Conservation (phyloP, 1,139 yeast species). For the Nakaseomyces sp. region DNA sequence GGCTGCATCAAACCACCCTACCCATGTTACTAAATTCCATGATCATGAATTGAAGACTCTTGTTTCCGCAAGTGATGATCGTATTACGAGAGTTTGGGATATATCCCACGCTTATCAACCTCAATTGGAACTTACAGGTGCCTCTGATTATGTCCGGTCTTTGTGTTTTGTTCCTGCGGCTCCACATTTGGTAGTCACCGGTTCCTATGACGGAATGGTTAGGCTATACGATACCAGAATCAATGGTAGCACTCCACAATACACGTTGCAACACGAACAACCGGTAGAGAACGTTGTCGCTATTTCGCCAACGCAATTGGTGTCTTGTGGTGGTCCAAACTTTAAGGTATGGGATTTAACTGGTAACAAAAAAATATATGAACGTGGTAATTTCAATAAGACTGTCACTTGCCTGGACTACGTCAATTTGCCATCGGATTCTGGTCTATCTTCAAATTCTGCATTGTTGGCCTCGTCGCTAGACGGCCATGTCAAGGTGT, state of each 20-base stretch:
- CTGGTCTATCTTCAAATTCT: constrained; percentile 46
- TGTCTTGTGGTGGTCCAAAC: constrained; percentile 79
- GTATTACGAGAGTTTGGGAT: constrained; percentile 80
- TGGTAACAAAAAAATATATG: constrained; percentile 41
- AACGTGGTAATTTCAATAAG: constrained; percentile 66
- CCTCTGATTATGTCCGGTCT: constrained; percentile 81
- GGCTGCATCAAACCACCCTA: constrained; percentile 75
- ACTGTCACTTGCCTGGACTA: constrained; percentile 80
- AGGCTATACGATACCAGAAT: constrained; percentile 81
- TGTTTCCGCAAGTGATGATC: constrained; percentile 86
- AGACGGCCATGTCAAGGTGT: constrained; percentile 94
- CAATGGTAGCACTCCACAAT: constrained; percentile 38
- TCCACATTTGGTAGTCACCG: constrained; percentile 69
- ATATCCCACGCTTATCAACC: constrained; percentile 67
- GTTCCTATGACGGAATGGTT: constrained; percentile 85
- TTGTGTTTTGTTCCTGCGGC: constrained; percentile 62
- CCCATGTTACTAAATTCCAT: constrained; percentile 87
- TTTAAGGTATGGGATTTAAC: constrained; percentile 91
- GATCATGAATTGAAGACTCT: constrained; percentile 55
- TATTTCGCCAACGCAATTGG: constrained; percentile 67
- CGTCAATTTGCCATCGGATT: constrained; percentile 33
- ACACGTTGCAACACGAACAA: constrained; percentile 44
- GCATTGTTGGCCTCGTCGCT: constrained; percentile 87
- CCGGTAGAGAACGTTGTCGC: constrained; percentile 89
- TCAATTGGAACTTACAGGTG: constrained; percentile 59